phyloP scores from a whole-genome alignment of 768 basidiomycete genomes.

The Terana coerulea region DNA sequence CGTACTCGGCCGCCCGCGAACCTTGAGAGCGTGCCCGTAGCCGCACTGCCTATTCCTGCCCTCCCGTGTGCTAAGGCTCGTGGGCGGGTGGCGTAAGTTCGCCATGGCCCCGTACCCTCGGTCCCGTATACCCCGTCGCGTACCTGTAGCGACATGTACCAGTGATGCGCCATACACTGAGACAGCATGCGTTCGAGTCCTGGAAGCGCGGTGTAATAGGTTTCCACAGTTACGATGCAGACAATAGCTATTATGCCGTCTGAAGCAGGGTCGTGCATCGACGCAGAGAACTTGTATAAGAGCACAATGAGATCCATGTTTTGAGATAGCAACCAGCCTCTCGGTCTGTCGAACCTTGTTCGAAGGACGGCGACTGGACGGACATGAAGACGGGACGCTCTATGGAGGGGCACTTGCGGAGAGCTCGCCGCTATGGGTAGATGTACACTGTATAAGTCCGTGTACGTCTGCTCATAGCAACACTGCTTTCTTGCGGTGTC shows the following conservation, averaged over 20 bases:
- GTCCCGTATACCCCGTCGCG: neutral
- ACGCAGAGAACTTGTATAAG: neutral
- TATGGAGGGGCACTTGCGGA: neutral
- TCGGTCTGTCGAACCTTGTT: neutral
- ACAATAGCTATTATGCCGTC: neutral
- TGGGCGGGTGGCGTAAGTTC: neutral
- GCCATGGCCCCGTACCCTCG: neutral
- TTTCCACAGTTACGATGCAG: neutral
- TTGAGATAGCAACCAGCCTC: neutral
- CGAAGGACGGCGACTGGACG: neutral
- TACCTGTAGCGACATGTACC: no score
- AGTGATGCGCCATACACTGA: neutral
- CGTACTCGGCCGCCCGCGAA: neutral
- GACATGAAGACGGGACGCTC: neutral
- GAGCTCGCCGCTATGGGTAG: slow-evolving; percentile 14
- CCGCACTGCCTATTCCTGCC: neutral
- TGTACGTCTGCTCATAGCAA: slow-evolving; percentile 12
- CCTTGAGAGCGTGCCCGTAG: neutral
- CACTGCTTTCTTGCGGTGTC: neutral
- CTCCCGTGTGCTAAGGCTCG: neutral
- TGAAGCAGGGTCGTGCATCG: neutral
- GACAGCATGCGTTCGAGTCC: neutral
- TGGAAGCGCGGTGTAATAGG: neutral
- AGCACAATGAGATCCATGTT: neutral
- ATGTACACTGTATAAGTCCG: slow-evolving; percentile 17